Base-by-base conservation (phyloP, 2,329 filamentous ascomycete genomes). In the Lecanicillium sp. region DNA sequence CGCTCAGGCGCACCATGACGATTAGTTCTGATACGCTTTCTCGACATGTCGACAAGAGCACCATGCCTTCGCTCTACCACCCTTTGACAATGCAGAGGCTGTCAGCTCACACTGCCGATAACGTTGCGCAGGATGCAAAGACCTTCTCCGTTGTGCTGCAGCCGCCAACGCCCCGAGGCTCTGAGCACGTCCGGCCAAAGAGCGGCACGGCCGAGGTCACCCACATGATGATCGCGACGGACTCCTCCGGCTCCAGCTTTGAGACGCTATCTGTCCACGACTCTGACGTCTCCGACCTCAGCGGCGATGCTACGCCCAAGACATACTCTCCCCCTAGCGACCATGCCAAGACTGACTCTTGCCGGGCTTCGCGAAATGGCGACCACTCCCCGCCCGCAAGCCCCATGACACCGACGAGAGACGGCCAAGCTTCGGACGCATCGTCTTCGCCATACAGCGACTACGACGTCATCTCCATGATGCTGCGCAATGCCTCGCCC, bases 371-470 rank as follows among this genome's bases (percentile, higher is more conserved):
- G 11, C 22, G 22, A 6, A 25, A 25, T 11, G 22, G 7, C 22
- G 6, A 25, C 22, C 11, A 28, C 17, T 45, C 47, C 10, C 40
- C 39, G 10, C 40, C 47, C 9, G 30, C 32, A 4, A 47, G 44
- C 17, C 44, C 40, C 11, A 15, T 25, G 31, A 40, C 45, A 3
- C 39, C 43, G 2, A 38, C 11, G 8, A 41, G 25, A 18, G 5
- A 25, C 6, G 39, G 33, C 17, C 37, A 27, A 22, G 11, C 18
- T 5, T 41, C 33, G 22, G 15, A 22, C 7, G 39, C 50, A 20
- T 49, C 53, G 6, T 58, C 58, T 0, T 56, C 57, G 22, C 53
- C 58, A 1, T 60, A 54, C 29, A 54, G 55, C 32, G 59, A 62
- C 36, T 45, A 52, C 4, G 58, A 63, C 5, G 52, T 63, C 36